These are phyloP conservation scores for Penicillium sclerotigenum DNA, from an alignment of 2,329 filamentous ascomycete genomes.

Conservation along the genomic window DNA sequence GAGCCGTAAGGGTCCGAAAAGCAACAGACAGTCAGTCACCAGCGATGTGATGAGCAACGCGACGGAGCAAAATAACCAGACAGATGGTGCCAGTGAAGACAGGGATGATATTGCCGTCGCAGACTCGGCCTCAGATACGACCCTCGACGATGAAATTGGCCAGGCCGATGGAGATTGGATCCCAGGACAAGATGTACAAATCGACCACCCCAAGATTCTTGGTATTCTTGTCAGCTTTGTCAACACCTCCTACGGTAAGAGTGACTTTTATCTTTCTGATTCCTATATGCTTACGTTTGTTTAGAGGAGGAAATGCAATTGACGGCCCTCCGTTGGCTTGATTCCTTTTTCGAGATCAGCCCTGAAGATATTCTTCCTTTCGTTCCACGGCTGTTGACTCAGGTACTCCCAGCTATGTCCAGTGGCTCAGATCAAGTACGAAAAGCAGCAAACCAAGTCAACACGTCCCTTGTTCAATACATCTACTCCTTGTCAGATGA, in stretches of 20 bases:
- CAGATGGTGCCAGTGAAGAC: constrained; percentile 33
- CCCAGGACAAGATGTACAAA: constrained; percentile 91
- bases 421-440: constrained; percentile 87
- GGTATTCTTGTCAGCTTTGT: constrained; percentile 89
- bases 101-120: constrained; percentile 56
- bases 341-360: constrained; percentile 94
- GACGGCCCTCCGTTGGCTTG: constrained; percentile 90
- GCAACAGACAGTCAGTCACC: constrained; percentile 68
- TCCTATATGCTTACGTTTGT: constrained; percentile 15
- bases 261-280: constrained; percentile 25
- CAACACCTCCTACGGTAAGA: constrained; percentile 70
- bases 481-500: constrained; percentile 87
- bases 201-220: constrained; percentile 87
- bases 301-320: constrained; percentile 86
- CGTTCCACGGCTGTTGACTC: constrained; percentile 84
- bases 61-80: constrained; percentile 45
- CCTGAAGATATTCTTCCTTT: constrained; percentile 95
- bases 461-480: constrained; percentile 87
- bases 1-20: constrained; percentile 67
- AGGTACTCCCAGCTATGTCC: constrained; percentile 90
- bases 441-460: constrained; percentile 82
- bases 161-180: constrained; percentile 90
- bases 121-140: constrained; percentile 44
- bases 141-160: constrained; percentile 53
- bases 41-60: constrained; percentile 63